These are phyloP conservation scores for Citrus cavaleriei DNA, from an alignment of 345 rosid species.

Conservation along the genomic window DNA sequence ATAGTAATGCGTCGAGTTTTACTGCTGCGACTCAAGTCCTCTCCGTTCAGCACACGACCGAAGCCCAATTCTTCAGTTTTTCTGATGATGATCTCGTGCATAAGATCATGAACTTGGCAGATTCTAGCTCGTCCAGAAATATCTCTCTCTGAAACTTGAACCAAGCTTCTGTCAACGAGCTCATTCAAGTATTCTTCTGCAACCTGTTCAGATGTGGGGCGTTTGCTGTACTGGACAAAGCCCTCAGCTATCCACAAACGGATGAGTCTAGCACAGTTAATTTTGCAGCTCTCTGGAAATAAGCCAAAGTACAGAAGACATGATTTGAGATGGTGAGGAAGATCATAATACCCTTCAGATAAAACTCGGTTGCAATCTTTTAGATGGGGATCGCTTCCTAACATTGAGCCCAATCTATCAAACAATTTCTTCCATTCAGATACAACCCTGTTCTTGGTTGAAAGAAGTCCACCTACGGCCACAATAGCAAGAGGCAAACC, in stretches of 20 bases:
- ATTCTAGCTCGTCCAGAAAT: too few species aligned
- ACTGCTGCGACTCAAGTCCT: too few species aligned
- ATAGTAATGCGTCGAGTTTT: too few species aligned
- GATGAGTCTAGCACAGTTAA: neutral
- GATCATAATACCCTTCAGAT: slow-evolving; percentile 15
- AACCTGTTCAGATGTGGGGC: neutral
- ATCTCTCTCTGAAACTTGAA: too few species aligned
- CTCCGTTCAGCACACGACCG: too few species aligned
- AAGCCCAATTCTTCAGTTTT: too few species aligned
- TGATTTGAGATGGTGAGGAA: slow-evolving; percentile 18
- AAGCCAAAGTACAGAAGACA: slow-evolving; percentile 22
- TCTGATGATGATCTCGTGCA: too few species aligned
- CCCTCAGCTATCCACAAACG: slow-evolving; percentile 26
- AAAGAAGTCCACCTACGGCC: slow-evolving; percentile 8
- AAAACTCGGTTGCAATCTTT: slow-evolving; percentile 4
- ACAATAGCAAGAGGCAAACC: neutral
- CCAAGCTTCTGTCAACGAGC: too few species aligned
- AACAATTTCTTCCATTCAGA: slow-evolving; percentile 8
- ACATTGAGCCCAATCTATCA: neutral
- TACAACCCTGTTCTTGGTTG: neutral
- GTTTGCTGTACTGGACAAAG: neutral
- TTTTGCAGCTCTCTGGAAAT: slow-evolving; percentile 15
- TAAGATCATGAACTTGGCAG: too few species aligned
- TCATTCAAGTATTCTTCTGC: neutral
- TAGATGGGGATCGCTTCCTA: slow-evolving; percentile 3